Conservation (phyloP, 2,329 filamentous ascomycete genomes). For the Exophiala mesophila region DNA sequence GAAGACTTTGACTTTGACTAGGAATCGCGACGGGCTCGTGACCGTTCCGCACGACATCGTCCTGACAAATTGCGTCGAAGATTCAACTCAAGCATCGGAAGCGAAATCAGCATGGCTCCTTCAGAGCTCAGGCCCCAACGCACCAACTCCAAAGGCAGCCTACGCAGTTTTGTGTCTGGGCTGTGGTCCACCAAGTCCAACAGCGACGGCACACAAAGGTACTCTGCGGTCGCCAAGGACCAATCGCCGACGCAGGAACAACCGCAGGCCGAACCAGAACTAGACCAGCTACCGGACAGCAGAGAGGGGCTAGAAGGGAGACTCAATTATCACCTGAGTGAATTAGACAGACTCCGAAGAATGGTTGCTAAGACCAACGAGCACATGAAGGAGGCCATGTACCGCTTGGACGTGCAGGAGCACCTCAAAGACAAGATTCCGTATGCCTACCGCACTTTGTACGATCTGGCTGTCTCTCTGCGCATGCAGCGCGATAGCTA, state of each 20-base stretch:
- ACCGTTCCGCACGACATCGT: too few relatives aligned
- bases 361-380: conserved; percentile 11
- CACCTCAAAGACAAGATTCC: conserved; percentile 6
- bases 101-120: neutral
- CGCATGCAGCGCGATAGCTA: conserved; percentile 11
- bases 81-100: neutral
- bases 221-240: neutral
- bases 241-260: neutral
- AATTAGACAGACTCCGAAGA: conserved; percentile 19
- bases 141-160: conserved; percentile 6
- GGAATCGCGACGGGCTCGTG: neutral
- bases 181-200: conserved; percentile 6
- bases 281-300: conserved; percentile 22
- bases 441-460: conserved; percentile 3
- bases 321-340: conserved; percentile 28
- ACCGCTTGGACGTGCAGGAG: conserved; percentile 8
- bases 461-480: conserved; percentile 5
- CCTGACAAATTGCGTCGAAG: neutral
- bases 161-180: conserved; percentile 11
- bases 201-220: conserved; percentile 11
- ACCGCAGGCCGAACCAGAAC: conserved; percentile 6
- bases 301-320: conserved; percentile 24
- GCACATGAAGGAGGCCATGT: conserved; percentile 10
- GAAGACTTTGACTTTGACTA: neutral
- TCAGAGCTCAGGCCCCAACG: neutral